phyloP scores from a whole-genome alignment of 148 eudicot genomes.

The Vaccinium myrtillus region DNA sequence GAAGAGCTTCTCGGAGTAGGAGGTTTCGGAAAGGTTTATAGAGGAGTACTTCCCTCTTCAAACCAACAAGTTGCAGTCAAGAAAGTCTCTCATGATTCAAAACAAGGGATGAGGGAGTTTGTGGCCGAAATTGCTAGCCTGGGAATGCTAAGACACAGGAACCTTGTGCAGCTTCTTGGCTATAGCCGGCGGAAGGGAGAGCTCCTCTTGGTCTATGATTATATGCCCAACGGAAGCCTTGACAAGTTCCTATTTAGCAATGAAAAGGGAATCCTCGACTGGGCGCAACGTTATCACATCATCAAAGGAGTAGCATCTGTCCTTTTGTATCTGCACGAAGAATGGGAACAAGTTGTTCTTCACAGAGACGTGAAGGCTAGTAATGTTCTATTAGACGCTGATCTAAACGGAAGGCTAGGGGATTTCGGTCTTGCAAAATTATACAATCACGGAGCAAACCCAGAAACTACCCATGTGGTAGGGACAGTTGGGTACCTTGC shows the following conservation, averaged over 20 bases:
- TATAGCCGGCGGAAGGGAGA: slow-evolving; percentile 28
- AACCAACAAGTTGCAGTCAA: slow-evolving; percentile 34
- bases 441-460: slow-evolving; percentile 42
- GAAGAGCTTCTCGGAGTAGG: slow-evolving; percentile 37
- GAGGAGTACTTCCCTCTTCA: slow-evolving; percentile 30
- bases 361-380: slow-evolving; percentile 54
- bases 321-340: slow-evolving; percentile 44
- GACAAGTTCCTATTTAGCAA: slow-evolving; percentile 34
- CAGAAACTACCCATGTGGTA: slow-evolving; percentile 43
- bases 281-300: slow-evolving; percentile 34
- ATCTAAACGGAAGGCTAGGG: slow-evolving; percentile 43
- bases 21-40: slow-evolving; percentile 49
- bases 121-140: slow-evolving; percentile 36
- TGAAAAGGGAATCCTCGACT: not conserved
- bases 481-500: slow-evolving; percentile 50
- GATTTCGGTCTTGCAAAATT: slow-evolving; percentile 46
- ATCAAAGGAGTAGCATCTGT: slow-evolving; percentile 45
- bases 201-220: not conserved
- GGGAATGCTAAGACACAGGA: slow-evolving; percentile 47
- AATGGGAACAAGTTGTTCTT: slow-evolving; percentile 49
- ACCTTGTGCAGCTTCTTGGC: slow-evolving; percentile 45
- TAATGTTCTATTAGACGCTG: slow-evolving; percentile 36
- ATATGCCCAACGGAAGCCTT: slow-evolving; percentile 49
- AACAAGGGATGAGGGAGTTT: slow-evolving; percentile 43
- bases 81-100: slow-evolving; percentile 40